Evolutionary conservation across 805 yeast species (phyloP).

Genomic region (Saccharomycopsis olivae): DNA sequence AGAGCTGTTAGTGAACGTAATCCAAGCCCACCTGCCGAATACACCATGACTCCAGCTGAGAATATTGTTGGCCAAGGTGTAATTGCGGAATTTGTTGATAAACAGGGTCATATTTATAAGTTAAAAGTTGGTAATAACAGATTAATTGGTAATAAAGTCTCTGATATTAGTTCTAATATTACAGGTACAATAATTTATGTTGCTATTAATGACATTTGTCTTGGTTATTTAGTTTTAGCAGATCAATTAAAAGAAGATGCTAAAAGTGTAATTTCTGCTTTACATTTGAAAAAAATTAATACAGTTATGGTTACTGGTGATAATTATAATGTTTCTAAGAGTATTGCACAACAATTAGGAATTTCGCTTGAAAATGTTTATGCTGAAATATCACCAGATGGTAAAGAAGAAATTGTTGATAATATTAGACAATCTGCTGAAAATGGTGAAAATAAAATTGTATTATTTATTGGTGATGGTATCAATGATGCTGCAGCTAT

Average conservation of each 20-base stretch:
- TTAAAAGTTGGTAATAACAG: constrained; percentile 47
- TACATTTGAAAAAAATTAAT: constrained; percentile 40
- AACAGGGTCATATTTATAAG: constrained; percentile 26
- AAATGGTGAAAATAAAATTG: constrained; percentile 19
- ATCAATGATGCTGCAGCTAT: constrained; percentile 96
- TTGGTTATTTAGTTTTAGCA: constrained; percentile 56
- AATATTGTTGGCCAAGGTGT: constrained; percentile 31
- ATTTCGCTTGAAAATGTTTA: constrained; percentile 54
- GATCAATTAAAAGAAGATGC: constrained; percentile 68
- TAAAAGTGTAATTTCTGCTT: constrained; percentile 41
- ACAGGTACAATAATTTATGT: constrained; percentile 29
- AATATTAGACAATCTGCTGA: constrained; percentile 34
- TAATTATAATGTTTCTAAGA: constrained; percentile 45
- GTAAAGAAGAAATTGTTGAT: constrained; percentile 59
- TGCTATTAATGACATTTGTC: constrained; percentile 42
- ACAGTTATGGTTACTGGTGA: constrained; percentile 94
- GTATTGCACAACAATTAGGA: constrained; percentile 57
- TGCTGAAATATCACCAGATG: constrained; percentile 68
- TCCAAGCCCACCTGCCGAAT: not conserved
- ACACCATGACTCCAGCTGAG: constrained; percentile 20
- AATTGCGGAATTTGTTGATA: constrained; percentile 20
- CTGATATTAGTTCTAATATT: not conserved
- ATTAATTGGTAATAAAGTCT: constrained; percentile 24
- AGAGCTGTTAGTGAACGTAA: not conserved
- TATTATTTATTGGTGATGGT: constrained; percentile 96